Evolutionary conservation across 306 rosid genomes (phyloP).

Genomic region (Cotoneaster glaucophyllus): DNA sequence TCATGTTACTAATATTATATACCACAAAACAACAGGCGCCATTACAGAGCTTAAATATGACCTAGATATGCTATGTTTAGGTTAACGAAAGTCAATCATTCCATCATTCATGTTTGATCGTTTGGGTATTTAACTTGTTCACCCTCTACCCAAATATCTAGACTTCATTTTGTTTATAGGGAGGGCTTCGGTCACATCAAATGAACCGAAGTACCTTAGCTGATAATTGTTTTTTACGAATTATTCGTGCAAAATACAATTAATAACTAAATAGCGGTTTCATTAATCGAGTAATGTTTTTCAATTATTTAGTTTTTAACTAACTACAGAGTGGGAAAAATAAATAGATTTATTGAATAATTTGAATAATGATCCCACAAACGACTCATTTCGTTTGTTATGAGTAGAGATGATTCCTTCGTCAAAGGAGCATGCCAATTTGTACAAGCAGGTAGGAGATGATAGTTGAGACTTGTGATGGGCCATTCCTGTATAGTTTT

Average conservation of each 20-base stretch:
- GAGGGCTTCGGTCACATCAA: no score
- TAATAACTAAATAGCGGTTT: no score
- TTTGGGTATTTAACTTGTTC: neutral
- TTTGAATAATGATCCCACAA: neutral
- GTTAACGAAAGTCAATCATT: neutral
- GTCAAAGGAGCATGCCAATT: neutral
- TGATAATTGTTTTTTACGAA: neutral
- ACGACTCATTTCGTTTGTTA: neutral
- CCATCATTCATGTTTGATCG: neutral
- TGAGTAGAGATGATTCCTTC: neutral
- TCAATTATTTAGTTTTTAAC: no score
- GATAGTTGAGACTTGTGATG: constrained; percentile 18
- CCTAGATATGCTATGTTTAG: neutral
- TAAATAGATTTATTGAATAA: neutral
- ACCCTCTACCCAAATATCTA: neutral
- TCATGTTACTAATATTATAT: neutral
- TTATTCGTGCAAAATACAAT: no score
- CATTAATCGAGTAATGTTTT: neutral
- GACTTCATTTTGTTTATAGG: neutral
- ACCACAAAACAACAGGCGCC: neutral
- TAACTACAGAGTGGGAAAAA: neutral
- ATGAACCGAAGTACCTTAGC: no score
- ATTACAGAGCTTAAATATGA: neutral
- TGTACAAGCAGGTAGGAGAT: constrained; percentile 11
- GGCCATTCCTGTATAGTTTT: constrained; percentile 17